A percentile compares a stretch with the other conserved stretches of the same genome.
phyloP scores from a whole-genome alignment of 1,284 basidiomycete species.

The Inonotus obliquus region DNA sequence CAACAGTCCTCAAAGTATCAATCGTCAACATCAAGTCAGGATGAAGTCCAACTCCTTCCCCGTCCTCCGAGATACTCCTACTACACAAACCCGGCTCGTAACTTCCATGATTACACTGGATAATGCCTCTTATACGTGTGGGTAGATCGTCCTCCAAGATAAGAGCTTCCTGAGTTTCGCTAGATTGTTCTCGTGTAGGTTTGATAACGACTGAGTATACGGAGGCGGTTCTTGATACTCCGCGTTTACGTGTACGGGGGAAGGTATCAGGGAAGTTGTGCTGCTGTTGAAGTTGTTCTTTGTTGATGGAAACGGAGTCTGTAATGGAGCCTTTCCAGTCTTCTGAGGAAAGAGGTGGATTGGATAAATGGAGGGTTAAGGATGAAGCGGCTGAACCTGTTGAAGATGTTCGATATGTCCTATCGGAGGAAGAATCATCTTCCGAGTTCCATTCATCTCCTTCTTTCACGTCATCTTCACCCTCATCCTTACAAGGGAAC shows the following conservation, averaged over 20 bases:
- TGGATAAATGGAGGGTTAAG: neutral
- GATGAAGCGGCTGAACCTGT: neutral
- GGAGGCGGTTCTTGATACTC: conserved; percentile 1
- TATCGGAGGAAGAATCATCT: neutral
- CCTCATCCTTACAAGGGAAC: neutral
- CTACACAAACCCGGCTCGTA: neutral
- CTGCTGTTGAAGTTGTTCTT: neutral
- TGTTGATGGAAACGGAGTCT: too few relatives aligned
- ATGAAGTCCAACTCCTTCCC: conserved; percentile 3
- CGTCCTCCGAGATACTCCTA: neutral
- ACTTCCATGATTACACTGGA: neutral
- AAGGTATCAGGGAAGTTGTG: neutral
- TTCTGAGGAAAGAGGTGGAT: neutral
- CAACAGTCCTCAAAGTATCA: conserved; percentile 9
- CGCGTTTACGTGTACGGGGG: neutral
- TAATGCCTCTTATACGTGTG: conserved; percentile 10
- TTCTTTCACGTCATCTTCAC: neutral
- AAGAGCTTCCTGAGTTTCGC: conserved; percentile 4
- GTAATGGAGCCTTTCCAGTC: too few relatives aligned
- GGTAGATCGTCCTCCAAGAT: conserved; percentile 13
- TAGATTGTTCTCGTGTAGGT: conserved; percentile 2
- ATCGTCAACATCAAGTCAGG: conserved; percentile 11
- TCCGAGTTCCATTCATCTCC: neutral
- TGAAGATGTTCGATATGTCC: neutral
- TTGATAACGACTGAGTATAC: conserved; percentile 16